Base-by-base conservation (phyloP, 2,329 filamentous ascomycete genomes). In the Pseudomassariella vexata region DNA sequence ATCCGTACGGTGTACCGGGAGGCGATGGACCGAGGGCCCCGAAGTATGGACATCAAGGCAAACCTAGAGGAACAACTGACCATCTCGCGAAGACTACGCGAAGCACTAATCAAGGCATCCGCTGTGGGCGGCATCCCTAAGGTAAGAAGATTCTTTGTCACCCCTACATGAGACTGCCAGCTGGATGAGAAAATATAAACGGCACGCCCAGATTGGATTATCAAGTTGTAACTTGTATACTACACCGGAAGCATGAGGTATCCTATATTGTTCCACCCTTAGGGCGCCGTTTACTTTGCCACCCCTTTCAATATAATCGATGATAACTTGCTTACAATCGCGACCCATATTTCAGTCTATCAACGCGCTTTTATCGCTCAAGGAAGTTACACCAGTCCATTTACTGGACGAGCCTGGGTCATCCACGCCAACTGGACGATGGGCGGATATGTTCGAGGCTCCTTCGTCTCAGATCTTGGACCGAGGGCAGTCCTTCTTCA, bases 91-190 rank as follows among this genome's bases (percentile, higher is more conserved):
- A 59, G 65, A 25, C 60, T 70, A 37, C 52, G 69, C 15, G 68
- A 74, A 46, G 65, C 65, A 2, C 48, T 73, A 18, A 49, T 73
- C 19, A 73, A 73, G 42, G 56, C 58, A 6, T 59, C 62, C 9
- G 59, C 65, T 2, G 58, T 73, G 24, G 61, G 61, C 11, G 68
- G 70, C 1, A 45, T 73, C 28, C 68, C 69, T 6, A 72, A 67
- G 60, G 68, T 70, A 52, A 27, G 39, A 24, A 18, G 9, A 5
- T 7, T 24, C n/a, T n/a, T n/a, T n/a, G n/a, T n/a, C n/a, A n/a
- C n/a, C n/a, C n/a, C n/a, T n/a, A n/a, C n/a, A n/a, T n/a, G n/a
- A n/a, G n/a, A n/a, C n/a, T n/a, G n/a, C n/a, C n/a, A n/a, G n/a
- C n/a, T n/a, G n/a, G n/a, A n/a, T n/a, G n/a, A n/a, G n/a, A n/a